Evolutionary conservation across 2,329 filamentous ascomycete species (phyloP).

Genomic region (Parascedosporium putredinis): DNA sequence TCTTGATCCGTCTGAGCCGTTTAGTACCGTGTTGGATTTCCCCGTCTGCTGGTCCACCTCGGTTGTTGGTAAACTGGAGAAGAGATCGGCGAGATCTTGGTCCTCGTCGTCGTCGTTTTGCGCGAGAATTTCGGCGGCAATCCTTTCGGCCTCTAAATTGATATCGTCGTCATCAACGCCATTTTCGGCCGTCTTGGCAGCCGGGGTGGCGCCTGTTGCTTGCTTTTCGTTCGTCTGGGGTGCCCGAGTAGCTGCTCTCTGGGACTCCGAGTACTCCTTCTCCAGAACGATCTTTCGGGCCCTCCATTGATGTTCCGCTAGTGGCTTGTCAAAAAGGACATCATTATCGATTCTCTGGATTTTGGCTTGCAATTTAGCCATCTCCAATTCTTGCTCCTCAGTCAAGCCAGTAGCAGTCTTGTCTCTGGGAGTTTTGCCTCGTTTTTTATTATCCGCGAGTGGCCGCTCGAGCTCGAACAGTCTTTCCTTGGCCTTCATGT

Average conservation of each 20-base stretch:
- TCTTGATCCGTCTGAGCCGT: conserved; percentile 39
- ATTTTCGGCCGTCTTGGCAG: conserved; percentile 15
- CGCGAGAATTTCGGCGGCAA: conserved; percentile 48
- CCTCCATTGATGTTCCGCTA: conserved; percentile 58
- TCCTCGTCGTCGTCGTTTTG: conserved; percentile 46
- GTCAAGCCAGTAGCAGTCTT: conserved; percentile 13
- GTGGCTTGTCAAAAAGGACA: conserved; percentile 58
- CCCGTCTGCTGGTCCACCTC: conserved; percentile 46
- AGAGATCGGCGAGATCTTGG: conserved; percentile 42
- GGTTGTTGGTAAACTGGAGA: conserved; percentile 49
- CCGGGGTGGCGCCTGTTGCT: not conserved
- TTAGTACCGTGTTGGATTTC: conserved; percentile 46
- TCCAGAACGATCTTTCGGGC: conserved; percentile 47
- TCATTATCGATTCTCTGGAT: conserved; percentile 69
- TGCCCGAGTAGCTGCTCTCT: conserved; percentile 26
- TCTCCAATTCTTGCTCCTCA: conserved; percentile 31
- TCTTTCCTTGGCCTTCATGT: conserved; percentile 62
- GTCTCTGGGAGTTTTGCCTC: conserved; percentile 24
- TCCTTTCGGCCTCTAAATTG: conserved; percentile 44
- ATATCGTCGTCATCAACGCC: conserved; percentile 36
- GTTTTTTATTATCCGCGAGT: conserved; percentile 24
- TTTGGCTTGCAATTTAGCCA: conserved; percentile 61
- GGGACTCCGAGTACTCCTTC: conserved; percentile 45
- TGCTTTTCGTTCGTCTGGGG: not conserved
- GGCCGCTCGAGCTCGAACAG: conserved; percentile 53